Conservation (phyloP, 495 filamentous ascomycete genomes). For the Aspergillus coremiiformis region DNA sequence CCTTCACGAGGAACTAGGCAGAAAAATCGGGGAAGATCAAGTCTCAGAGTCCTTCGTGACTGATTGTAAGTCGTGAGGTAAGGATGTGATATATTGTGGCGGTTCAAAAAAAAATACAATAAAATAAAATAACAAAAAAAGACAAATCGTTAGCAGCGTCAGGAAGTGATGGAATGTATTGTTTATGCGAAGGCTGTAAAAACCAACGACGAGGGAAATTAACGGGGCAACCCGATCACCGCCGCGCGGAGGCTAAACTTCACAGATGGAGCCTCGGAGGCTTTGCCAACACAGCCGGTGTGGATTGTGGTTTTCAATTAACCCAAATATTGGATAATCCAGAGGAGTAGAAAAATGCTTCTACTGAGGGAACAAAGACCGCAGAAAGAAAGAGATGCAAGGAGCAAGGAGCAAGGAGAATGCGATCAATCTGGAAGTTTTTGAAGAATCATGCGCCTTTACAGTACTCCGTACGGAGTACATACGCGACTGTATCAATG, state of each 20-base stretch:
- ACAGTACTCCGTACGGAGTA: not conserved
- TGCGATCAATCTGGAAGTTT: not conserved
- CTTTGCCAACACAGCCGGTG: not conserved
- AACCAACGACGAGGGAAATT: constrained; percentile 10
- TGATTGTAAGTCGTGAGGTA: not conserved
- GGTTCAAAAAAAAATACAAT: not conserved
- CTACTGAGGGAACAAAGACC: too few relatives aligned
- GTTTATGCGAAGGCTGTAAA: constrained; percentile 17
- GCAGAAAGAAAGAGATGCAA: not conserved
- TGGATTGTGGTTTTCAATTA: not conserved
- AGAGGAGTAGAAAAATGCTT: not conserved
- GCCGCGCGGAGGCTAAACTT: constrained; percentile 18
- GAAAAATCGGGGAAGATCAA: not conserved
- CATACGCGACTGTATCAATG: not conserved
- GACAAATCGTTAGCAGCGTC: not conserved
- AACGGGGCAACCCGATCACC: constrained; percentile 22
- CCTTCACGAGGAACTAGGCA: not conserved
- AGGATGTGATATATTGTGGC: not conserved
- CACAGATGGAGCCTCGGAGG: not conserved
- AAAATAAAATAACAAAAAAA: not conserved
- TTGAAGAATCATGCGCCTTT: not conserved
- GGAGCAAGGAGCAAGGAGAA: not conserved
- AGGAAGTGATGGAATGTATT: constrained; percentile 9
- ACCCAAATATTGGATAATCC: not conserved
- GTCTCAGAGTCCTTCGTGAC: not conserved